Percentiles rank a stretch among this genome's conserved stretches.
Conservation (phyloP, 345 rosid genomes). For the Ceriops decandra region DNA sequence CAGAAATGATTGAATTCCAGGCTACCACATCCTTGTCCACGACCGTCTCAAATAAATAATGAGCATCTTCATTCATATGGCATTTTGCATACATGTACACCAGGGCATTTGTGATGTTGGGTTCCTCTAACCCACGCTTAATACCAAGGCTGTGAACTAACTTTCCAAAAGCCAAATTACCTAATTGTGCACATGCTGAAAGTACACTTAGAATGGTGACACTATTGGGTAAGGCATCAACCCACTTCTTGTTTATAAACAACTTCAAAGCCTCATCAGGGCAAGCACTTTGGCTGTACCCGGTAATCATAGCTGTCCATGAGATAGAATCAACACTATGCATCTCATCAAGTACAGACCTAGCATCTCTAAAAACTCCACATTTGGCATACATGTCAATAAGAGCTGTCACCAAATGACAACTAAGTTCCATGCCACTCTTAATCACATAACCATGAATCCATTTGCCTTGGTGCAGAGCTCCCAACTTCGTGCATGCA, state of each 20-base stretch:
- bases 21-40: slow-evolving; percentile 45
- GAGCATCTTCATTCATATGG: slow-evolving; percentile 31
- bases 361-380: slow-evolving; percentile 25
- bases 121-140: slow-evolving; percentile 22
- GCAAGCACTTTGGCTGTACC: slow-evolving; percentile 17
- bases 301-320: slow-evolving; percentile 30
- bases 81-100: slow-evolving; percentile 54
- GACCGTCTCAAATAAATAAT: slow-evolving; percentile 34
- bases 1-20: slow-evolving; percentile 56
- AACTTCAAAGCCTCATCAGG: slow-evolving; percentile 20
- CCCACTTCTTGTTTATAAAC: slow-evolving; percentile 20
- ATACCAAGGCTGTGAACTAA: slow-evolving; percentile 19
- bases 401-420: slow-evolving; percentile 36
- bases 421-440: slow-evolving; percentile 26
- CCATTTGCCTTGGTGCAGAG: slow-evolving; percentile 45
- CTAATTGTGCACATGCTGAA: slow-evolving; percentile 26
- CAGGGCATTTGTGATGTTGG: slow-evolving; percentile 13
- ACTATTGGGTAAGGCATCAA: slow-evolving; percentile 6
- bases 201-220: slow-evolving; percentile 22
- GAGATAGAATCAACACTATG: slow-evolving; percentile 20
- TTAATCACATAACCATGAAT: slow-evolving; percentile 40
- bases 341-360: slow-evolving; percentile 23
- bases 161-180: slow-evolving; percentile 16
- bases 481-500: slow-evolving; percentile 41
- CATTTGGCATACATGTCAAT: slow-evolving; percentile 26